phyloP scores from a whole-genome alignment of 2,329 filamentous ascomycete species.

The Phoma sp. region DNA sequence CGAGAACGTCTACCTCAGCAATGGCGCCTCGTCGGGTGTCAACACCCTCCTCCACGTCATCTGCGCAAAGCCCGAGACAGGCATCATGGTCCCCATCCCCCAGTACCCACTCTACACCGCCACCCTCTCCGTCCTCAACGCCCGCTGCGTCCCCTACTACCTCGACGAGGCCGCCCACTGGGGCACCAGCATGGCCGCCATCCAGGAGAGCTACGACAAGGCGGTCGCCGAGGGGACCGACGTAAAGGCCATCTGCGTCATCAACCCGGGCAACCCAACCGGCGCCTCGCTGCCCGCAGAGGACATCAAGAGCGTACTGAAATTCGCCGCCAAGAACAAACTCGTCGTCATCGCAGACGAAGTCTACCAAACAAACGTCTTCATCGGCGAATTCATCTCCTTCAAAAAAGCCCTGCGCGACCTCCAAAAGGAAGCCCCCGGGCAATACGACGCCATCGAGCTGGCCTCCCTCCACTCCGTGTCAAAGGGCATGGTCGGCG shows the following conservation, averaged over 20 bases:
- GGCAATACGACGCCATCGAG: slow-evolving; percentile 84
- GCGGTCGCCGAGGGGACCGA: slow-evolving; percentile 81
- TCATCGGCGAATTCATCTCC: slow-evolving; percentile 89
- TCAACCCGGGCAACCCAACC: slow-evolving; percentile 98
- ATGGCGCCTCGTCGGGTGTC: slow-evolving; percentile 90
- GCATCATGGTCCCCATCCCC: slow-evolving; percentile 92
- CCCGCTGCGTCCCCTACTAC: slow-evolving; percentile 89
- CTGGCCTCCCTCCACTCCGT: slow-evolving; percentile 91
- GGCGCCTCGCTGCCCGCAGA: slow-evolving; percentile 81
- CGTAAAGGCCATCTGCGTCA: slow-evolving; percentile 91
- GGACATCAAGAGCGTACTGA: slow-evolving; percentile 84
- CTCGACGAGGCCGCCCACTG: slow-evolving; percentile 86
- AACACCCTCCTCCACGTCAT: slow-evolving; percentile 92
- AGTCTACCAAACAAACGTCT: slow-evolving; percentile 99
- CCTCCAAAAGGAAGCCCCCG: slow-evolving; percentile 72
- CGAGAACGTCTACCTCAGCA: slow-evolving; percentile 86
- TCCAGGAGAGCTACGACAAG: slow-evolving; percentile 75
- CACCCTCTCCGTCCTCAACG: slow-evolving; percentile 83
- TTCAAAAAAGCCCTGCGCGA: slow-evolving; percentile 90
- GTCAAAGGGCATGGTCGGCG: slow-evolving; percentile 98
- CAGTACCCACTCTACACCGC: slow-evolving; percentile 99
- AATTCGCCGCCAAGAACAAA: slow-evolving; percentile 83
- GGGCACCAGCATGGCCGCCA: slow-evolving; percentile 85
- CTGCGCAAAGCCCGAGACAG: slow-evolving; percentile 77
- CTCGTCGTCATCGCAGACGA: slow-evolving; percentile 94